Percentiles rank a stretch among this genome's conserved stretches.
phyloP scores from a whole-genome alignment of 495 filamentous ascomycete species.

The Trichoderma erinaceum region DNA sequence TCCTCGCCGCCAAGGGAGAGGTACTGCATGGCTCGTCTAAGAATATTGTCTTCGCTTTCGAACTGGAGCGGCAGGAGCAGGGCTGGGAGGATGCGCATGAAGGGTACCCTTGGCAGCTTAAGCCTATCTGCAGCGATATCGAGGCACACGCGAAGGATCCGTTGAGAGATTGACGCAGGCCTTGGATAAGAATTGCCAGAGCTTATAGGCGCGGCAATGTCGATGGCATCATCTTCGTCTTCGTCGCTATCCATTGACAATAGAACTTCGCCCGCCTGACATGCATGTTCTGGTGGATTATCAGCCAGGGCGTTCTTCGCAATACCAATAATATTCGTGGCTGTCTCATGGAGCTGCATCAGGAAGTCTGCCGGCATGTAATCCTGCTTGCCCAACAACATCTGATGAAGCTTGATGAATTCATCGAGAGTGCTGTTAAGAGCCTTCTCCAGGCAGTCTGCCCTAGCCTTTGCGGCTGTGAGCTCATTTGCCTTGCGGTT shows the following conservation, averaged over 20 bases:
- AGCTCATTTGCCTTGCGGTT: constrained; percentile 10
- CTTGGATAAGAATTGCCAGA: neutral
- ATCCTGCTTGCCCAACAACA: neutral
- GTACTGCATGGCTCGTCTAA: neutral
- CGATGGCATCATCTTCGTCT: neutral
- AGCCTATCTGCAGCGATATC: neutral
- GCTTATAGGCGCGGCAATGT: neutral
- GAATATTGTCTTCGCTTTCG: neutral
- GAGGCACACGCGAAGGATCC: neutral
- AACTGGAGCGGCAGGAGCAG: constrained; percentile 5
- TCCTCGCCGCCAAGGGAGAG: neutral
- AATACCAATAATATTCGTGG: neutral
- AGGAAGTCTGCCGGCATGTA: neutral
- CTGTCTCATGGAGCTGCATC: neutral
- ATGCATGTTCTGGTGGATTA: neutral
- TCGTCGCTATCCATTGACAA: neutral
- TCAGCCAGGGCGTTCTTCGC: neutral
- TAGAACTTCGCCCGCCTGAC: neutral
- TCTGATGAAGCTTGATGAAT: neutral
- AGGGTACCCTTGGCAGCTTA: neutral
- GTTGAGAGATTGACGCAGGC: neutral
- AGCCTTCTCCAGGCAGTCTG: neutral
- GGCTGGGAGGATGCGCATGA: neutral
- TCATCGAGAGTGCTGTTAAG: neutral
- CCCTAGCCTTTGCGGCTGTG: neutral